These are phyloP conservation scores for Candida manassasensis DNA, from an alignment of 805 yeast species.

Conservation along the genomic window DNA sequence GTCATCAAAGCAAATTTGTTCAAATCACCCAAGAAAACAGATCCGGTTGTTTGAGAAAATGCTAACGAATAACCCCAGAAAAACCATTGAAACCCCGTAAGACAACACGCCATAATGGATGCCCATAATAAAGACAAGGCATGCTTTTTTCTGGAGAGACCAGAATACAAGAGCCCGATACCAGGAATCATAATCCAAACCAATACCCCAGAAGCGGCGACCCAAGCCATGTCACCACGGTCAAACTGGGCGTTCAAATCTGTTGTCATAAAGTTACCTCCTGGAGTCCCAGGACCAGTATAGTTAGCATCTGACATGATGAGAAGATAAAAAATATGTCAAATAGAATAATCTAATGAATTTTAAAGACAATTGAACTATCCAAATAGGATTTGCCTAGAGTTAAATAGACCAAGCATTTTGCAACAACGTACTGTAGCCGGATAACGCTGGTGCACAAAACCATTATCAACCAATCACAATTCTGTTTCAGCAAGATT, in stretches of 20 bases:
- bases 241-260: slow-evolving; percentile 71
- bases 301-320: slow-evolving; percentile 26
- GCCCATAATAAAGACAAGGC: slow-evolving; percentile 95
- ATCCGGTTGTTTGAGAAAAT: slow-evolving; percentile 58
- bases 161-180: slow-evolving; percentile 88
- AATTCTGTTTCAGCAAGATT: neutral
- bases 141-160: slow-evolving; percentile 90
- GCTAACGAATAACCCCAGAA: slow-evolving; percentile 96
- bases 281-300: slow-evolving; percentile 57
- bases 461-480: neutral
- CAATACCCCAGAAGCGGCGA: slow-evolving; percentile 67
- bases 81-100: slow-evolving; percentile 92
- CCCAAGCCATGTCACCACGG: slow-evolving; percentile 80
- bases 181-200: slow-evolving; percentile 98
- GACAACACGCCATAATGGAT: slow-evolving; percentile 79
- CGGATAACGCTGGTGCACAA: too few species aligned
- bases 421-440: too few species aligned
- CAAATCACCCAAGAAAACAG: slow-evolving; percentile 73
- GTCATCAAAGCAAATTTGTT: slow-evolving; percentile 75
- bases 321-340: neutral
- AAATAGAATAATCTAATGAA: neutral
- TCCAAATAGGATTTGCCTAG: too few species aligned
- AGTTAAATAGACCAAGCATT: too few species aligned
- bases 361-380: too few species aligned
- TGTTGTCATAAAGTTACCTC: slow-evolving; percentile 72